These are phyloP conservation scores for Aphanomyces stellatus DNA, from an alignment of 352 stramenopile species.

Conservation along the genomic window DNA sequence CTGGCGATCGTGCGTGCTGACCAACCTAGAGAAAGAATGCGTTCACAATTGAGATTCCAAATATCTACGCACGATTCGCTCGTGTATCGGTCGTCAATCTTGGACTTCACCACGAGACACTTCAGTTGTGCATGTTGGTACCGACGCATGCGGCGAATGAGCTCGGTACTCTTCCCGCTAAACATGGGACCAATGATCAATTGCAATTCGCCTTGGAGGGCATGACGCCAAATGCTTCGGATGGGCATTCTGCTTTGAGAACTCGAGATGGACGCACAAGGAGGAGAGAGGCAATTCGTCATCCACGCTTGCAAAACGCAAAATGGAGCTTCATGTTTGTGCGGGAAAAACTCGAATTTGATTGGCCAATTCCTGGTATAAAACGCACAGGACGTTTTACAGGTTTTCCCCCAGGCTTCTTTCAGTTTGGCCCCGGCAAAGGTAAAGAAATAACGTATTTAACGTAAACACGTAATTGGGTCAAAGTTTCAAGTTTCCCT, in stretches of 20 bases:
- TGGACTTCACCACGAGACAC: constrained; percentile 76
- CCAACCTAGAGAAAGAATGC: constrained; percentile 29
- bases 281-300: background rate
- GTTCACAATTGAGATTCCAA: background rate
- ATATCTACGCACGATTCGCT: constrained; percentile 23
- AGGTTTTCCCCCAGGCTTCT: no score
- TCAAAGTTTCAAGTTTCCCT: background rate
- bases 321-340: constrained; percentile 1
- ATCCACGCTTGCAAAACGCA: background rate
- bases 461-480: no score
- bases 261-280: background rate
- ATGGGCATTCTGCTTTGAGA: constrained; percentile 6
- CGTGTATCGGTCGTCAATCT: constrained; percentile 69
- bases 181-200: constrained; percentile 85
- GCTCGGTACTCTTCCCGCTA: constrained; percentile 81
- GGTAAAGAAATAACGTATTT: no score
- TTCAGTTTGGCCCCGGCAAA: no score
- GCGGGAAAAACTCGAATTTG: no score
- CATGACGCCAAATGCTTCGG: constrained; percentile 22
- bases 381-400: no score
- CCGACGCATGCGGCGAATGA: constrained; percentile 71
- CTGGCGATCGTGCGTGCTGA: constrained; percentile 72
- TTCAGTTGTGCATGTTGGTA: constrained; percentile 72
- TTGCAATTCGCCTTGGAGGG: constrained; percentile 51
- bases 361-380: no score